phyloP scores from a whole-genome alignment of 129 eudicot genomes.

The Pseudognaphalium luteoalbum region DNA sequence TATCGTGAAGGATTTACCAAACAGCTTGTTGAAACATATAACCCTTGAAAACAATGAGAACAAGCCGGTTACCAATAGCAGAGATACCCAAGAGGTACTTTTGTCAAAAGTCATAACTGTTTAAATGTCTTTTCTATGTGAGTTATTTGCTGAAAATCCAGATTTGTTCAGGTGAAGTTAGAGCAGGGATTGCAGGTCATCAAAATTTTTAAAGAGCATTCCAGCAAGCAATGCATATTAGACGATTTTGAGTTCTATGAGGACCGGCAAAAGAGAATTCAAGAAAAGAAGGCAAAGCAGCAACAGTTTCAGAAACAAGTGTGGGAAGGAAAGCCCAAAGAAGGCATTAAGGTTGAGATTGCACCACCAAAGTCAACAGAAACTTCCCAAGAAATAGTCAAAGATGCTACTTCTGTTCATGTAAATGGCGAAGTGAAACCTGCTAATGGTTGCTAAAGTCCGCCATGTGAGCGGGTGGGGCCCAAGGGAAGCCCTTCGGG shows the following conservation, averaged over 20 bases:
- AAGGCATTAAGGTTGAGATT: conserved; percentile 36
- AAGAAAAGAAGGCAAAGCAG: conserved; percentile 75
- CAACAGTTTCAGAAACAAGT: conserved; percentile 71
- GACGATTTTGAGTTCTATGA: conserved; percentile 89
- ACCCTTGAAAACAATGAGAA: conserved; percentile 84
- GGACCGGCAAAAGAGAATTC: conserved; percentile 65
- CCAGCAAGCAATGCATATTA: conserved; percentile 65
- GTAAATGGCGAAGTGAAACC: conserved; percentile 37
- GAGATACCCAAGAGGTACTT: conserved; percentile 86
- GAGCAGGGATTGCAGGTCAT: conserved; percentile 73
- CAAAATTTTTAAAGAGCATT: conserved; percentile 65
- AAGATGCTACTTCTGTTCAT: conserved; percentile 33
- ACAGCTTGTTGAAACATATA: conserved; percentile 76
- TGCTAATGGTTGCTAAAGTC: conserved; percentile 41
- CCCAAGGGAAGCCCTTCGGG: background rate
- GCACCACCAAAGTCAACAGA: conserved; percentile 38
- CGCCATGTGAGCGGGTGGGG: conserved; percentile 31
- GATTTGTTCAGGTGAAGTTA: conserved; percentile 53
- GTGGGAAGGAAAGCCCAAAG: conserved; percentile 63
- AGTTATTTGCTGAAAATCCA: background rate
- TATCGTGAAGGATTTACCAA: conserved; percentile 84
- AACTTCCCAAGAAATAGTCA: conserved; percentile 26
- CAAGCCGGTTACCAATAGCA: conserved; percentile 84
- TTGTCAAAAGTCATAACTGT: background rate
- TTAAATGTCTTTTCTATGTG: background rate